Evolutionary conservation across 441 rosid species (phyloP).

Genomic region (Breynia disticha): DNA sequence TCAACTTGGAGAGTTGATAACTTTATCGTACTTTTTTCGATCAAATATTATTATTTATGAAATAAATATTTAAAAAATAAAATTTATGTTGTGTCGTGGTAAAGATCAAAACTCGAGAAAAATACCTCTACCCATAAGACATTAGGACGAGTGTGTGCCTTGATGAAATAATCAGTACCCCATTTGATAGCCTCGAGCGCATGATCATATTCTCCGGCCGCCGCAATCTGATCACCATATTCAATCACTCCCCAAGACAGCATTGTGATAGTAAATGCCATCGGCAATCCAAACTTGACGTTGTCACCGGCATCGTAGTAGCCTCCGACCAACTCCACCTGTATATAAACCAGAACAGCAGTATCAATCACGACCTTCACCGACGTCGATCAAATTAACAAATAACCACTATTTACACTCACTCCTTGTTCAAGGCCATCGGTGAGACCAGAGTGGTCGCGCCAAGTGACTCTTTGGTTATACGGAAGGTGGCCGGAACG

Average conservation of each 20-base stretch:
- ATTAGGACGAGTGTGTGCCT: constrained; percentile 68
- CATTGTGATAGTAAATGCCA: constrained; percentile 91
- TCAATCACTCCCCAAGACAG: constrained; percentile 74
- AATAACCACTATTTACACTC: neutral
- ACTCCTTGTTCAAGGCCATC: constrained; percentile 94
- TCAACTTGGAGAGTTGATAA: neutral
- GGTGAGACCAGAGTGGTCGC: constrained; percentile 78
- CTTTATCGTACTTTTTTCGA: no score
- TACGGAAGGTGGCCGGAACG: constrained; percentile 84
- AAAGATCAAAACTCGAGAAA: no score
- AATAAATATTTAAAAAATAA: no score
- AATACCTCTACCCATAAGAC: constrained; percentile 71
- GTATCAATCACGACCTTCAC: neutral
- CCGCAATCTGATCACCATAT: constrained; percentile 42
- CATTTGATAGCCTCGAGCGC: constrained; percentile 76
- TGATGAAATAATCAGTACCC: constrained; percentile 86
- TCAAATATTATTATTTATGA: no score
- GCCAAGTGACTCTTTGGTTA: constrained; percentile 75
- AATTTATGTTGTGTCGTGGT: no score
- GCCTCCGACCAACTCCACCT: constrained; percentile 96
- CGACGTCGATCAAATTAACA: neutral
- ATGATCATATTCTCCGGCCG: constrained; percentile 56
- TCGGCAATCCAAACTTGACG: constrained; percentile 89
- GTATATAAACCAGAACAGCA: neutral
- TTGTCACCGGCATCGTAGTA: constrained; percentile 93